Evolutionary conservation across 1,284 basidiomycete species (phyloP), one percentile per base, ranked within the genome.

Genomic region (Macrocystidia cucumis): DNA sequence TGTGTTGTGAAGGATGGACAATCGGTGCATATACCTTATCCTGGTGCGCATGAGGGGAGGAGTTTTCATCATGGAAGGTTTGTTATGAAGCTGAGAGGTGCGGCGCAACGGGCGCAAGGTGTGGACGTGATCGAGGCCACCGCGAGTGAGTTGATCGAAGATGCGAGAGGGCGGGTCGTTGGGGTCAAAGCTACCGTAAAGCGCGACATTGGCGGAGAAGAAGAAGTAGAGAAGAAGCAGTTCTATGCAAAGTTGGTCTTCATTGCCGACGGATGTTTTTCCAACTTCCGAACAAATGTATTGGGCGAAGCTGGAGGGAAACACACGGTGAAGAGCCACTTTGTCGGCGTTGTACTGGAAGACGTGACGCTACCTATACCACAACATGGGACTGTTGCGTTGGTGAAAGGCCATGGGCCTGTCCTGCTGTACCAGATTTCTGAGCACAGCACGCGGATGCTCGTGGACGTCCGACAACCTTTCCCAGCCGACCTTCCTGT

Each of bases 11-110:
- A 87, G 27, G 62, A 65, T 24, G 72, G 72, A 23, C 63, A 69
- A 50, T 68, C 71, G 23, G 88, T 92, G 17, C 81, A 84, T 40
- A 93, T 96, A 43, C 91, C 91, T 1, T 98, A 98, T 57, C 91
- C 92, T 0, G 64, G 67, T n/a, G 60, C 62, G 11, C 61, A 76
- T 39, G 67, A 78, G 47, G 80, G 95, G 0, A 65, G 91, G 37
- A 81, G 79, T 43, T 98, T 98, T 60, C 93, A 98, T 62, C 93
- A 98, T 55, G 95, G 95, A n/a, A 70, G 78, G 37, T 92, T 98
- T 48, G 78, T 98, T 42, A 81, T 85, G 69, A 69, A 74, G 11
- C 61, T 98, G 32, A 70, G 93, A 23, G 63, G 65, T 28, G 81
- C 81, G 40, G 87, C 86, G 24, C 64, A 59, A 37, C 52, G 56